Percentiles rank a stretch among this genome's conserved stretches.
Evolutionary conservation across 441 rosid genomes (phyloP).

Genomic region (Rhodomyrtus psidioides): DNA sequence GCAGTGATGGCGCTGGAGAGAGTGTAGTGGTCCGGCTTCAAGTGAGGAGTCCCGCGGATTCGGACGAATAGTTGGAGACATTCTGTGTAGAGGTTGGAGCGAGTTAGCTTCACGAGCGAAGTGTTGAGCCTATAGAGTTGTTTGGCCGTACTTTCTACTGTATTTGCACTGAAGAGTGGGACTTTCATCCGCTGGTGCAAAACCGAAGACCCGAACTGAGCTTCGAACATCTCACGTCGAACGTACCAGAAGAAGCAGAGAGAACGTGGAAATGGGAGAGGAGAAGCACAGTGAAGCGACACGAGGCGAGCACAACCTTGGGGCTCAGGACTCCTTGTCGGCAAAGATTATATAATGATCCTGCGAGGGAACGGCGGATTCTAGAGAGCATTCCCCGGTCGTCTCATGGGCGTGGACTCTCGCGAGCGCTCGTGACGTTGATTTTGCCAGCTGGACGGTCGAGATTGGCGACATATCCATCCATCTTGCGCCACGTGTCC

Average conservation of each 20-base stretch:
- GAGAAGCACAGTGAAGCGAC: not conserved
- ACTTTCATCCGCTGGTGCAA: not conserved
- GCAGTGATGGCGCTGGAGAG: slow-evolving; percentile 56
- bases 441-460: not conserved
- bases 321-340: not conserved
- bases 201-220: not conserved
- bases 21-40: slow-evolving; percentile 56
- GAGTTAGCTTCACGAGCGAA: slow-evolving; percentile 29
- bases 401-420: not conserved
- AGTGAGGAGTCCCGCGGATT: slow-evolving; percentile 1
- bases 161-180: not conserved
- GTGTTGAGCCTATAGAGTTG: slow-evolving; percentile 38
- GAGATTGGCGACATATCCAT: too few species aligned
- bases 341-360: not conserved
- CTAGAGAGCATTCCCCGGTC: not conserved
- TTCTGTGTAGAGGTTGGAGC: slow-evolving; percentile 28
- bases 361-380: not conserved
- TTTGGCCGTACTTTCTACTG: slow-evolving; percentile 4
- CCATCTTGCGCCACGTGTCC: too few species aligned
- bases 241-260: not conserved
- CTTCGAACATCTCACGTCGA: not conserved
- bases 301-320: not conserved
- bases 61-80: slow-evolving; percentile 45
- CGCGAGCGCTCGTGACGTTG: too few species aligned
- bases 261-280: not conserved